These are phyloP conservation scores for Phytophthora tentaculata DNA, from an alignment of 352 stramenopile species.

Conservation along the genomic window DNA sequence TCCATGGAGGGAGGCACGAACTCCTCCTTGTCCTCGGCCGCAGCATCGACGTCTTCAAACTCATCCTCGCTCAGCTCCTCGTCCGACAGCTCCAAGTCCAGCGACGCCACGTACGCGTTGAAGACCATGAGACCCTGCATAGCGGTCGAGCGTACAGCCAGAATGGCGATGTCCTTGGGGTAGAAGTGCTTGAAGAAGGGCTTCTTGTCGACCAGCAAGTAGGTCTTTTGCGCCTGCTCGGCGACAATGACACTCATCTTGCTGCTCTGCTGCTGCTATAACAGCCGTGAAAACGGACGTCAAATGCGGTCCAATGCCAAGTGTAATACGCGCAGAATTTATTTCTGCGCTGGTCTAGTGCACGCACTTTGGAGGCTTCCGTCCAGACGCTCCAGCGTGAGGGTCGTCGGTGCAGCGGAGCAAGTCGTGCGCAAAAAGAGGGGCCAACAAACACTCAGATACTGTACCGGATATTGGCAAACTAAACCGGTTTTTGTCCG, in stretches of 20 bases:
- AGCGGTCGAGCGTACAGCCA: slow-evolving; percentile 60
- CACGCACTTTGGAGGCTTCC: too few species aligned
- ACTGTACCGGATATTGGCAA: slow-evolving; percentile 14
- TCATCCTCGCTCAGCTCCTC: slow-evolving; percentile 53
- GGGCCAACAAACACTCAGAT: background rate
- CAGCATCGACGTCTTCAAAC: slow-evolving; percentile 47
- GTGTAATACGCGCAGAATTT: background rate
- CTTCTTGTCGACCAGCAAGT: slow-evolving; percentile 83
- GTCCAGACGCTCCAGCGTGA: slow-evolving; percentile 22
- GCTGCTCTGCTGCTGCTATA: slow-evolving; percentile 6
- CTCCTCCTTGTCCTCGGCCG: slow-evolving; percentile 47
- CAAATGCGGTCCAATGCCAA: background rate
- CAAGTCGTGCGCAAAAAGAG: slow-evolving; percentile 4
- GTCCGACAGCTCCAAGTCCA: slow-evolving; percentile 69
- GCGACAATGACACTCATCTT: slow-evolving; percentile 66
- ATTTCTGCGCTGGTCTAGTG: background rate
- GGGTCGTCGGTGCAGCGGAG: slow-evolving; percentile 13
- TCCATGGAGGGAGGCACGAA: slow-evolving; percentile 61
- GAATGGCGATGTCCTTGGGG: slow-evolving; percentile 67
- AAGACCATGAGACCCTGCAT: slow-evolving; percentile 80
- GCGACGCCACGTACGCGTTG: slow-evolving; percentile 78
- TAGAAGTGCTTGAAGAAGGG: slow-evolving; percentile 88
- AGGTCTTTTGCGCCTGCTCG: slow-evolving; percentile 58
- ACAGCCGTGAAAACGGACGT: background rate
- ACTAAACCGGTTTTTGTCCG: too few species aligned